Base-by-base conservation (phyloP, 2,329 filamentous ascomycete species). In the Blastomyces emzantsi region DNA sequence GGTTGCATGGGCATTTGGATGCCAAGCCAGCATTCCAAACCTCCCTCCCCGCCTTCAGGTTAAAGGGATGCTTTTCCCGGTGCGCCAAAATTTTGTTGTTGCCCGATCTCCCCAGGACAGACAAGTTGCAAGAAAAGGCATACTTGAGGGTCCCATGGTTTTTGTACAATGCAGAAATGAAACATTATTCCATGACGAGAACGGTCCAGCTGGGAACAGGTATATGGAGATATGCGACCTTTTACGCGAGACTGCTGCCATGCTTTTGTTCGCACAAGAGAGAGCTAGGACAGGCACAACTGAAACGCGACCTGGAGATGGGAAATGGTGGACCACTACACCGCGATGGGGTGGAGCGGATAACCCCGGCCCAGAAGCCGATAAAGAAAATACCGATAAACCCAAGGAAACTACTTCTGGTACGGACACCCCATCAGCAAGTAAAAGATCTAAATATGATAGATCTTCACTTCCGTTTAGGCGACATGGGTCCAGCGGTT, bases 231-330 rank as follows among this genome's bases (percentile, higher is more conserved):
- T 78, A 19, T 77, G 85, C 60, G 84, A 87, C 69, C 67, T 82
- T 9, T 77, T 85, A 65, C 79, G 84, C 62, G 85, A 87, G 68
- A 73, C 85, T 3, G 84, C 82, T 5, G 81, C 79, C 1, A 74
- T 86, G 72, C 73, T 87, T 17, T 75, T 84, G 25, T 70, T 85
- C 1, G 85, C 85, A 1, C 83, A 87, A 70, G 84, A 87, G 71
- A 79, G 85, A 47, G 78, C 78, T n/a, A 77, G 84, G 61, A 79
- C 87, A 68, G 84, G 83, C 0, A 76, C 74, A 62, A 69, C 69
- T 1, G 82, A 85, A 67, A 70, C 73, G 59, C 78, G 73, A 61
- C 78, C 82, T 3, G 82, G 83, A 0, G 80, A 83, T 67, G 82
- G 81, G 2, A 79, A 83, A 69, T 87, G 85, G 85, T 87, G 83